phyloP scores from a whole-genome alignment of 1,284 basidiomycete genomes.

The Austropuccinia psidii region DNA sequence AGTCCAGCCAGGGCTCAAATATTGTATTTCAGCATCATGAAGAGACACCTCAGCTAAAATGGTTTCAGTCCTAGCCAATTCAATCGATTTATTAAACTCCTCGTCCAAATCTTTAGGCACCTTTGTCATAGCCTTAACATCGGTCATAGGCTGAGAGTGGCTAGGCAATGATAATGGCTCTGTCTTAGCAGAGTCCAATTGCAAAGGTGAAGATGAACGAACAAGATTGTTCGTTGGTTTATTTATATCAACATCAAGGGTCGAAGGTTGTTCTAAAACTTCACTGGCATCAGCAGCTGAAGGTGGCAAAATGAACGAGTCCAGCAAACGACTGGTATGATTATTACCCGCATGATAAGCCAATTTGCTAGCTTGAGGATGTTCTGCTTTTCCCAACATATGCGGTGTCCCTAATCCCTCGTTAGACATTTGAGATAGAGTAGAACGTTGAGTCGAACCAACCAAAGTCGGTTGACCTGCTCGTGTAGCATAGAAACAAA shows the following conservation, averaged over 20 bases:
- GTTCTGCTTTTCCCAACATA: neutral
- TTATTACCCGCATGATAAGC: neutral
- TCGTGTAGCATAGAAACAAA: slow-evolving; percentile 79
- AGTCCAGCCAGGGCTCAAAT: slow-evolving; percentile 91
- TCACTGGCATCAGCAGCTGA: slow-evolving; percentile 4
- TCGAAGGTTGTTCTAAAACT: neutral
- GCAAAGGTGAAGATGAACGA: neutral
- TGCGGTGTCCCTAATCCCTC: neutral
- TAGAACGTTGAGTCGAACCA: slow-evolving; percentile 17
- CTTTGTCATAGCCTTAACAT: neutral
- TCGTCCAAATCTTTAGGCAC: slow-evolving; percentile 57
- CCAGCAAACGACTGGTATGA: neutral
- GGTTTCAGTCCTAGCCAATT: slow-evolving; percentile 86
- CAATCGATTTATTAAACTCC: slow-evolving; percentile 72
- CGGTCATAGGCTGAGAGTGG: neutral
- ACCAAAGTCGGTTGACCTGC: slow-evolving; percentile 54
- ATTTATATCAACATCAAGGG: neutral
- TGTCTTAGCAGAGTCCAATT: neutral
- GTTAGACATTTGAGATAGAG: neutral
- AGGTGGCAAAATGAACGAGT: slow-evolving; percentile 8
- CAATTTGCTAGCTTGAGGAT: neutral
- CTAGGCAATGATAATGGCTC: slow-evolving; percentile 16
- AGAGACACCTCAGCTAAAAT: slow-evolving; percentile 91
- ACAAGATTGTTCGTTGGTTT: neutral
- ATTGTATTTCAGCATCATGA: slow-evolving; percentile 76